Evolutionary conservation across 192 early-diverging fungal species (phyloP).

Genomic region (Coemansia sp.): DNA sequence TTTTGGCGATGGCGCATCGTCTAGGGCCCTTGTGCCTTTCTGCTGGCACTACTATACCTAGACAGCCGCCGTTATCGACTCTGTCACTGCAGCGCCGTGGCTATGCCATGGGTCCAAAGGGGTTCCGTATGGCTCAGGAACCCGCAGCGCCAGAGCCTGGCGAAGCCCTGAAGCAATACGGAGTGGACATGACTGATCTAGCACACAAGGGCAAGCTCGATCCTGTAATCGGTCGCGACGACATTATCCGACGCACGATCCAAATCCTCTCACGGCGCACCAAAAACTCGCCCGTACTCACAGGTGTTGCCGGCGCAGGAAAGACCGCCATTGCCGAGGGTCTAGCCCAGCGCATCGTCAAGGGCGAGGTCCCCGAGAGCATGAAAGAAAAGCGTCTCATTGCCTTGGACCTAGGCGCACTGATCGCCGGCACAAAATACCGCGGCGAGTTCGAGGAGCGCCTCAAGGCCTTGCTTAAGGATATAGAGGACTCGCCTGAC

Average conservation of each 20-base stretch:
- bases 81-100: slow-evolving; percentile 2
- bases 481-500: slow-evolving; percentile 71
- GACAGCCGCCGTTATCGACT: not conserved
- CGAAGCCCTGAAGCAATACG: slow-evolving; percentile 59
- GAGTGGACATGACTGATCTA: slow-evolving; percentile 72
- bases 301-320: slow-evolving; percentile 79
- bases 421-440: slow-evolving; percentile 57
- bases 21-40: not conserved
- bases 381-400: slow-evolving; percentile 70
- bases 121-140: slow-evolving; percentile 52
- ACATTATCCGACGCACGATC: slow-evolving; percentile 73
- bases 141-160: slow-evolving; percentile 45
- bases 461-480: slow-evolving; percentile 70
- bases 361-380: slow-evolving; percentile 74
- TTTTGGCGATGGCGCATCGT: not conserved
- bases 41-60: not conserved
- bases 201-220: slow-evolving; percentile 78
- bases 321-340: slow-evolving; percentile 85
- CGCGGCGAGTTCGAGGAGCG: slow-evolving; percentile 84
- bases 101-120: slow-evolving; percentile 50
- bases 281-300: slow-evolving; percentile 77
- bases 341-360: slow-evolving; percentile 73
- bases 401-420: slow-evolving; percentile 68
- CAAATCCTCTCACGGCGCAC: slow-evolving; percentile 77
- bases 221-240: slow-evolving; percentile 79